Evolutionary conservation across 106 monocot species (phyloP).

Genomic region (Dioscorea zingiberensis): DNA sequence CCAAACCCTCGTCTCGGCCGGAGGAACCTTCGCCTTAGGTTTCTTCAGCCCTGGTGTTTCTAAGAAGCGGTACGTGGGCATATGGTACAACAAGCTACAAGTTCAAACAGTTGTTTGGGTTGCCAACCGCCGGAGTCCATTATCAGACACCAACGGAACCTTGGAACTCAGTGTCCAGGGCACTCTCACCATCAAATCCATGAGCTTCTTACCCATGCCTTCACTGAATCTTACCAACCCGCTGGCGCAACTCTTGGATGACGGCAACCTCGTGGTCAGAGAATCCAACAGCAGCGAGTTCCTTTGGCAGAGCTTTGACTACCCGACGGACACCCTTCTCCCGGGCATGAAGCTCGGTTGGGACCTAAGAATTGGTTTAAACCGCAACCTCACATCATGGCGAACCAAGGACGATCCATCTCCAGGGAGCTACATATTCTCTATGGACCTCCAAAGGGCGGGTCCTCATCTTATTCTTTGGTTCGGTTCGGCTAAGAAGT

Average conservation of each 20-base stretch:
- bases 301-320: no score
- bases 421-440: constrained; percentile 31
- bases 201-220: background rate
- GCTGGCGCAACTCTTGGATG: constrained; percentile 7
- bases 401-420: constrained; percentile 29
- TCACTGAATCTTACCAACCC: constrained; percentile 4
- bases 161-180: constrained; percentile 3
- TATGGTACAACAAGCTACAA: constrained; percentile 29
- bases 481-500: constrained; percentile 2
- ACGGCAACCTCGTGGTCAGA: constrained; percentile 48
- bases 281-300: constrained; percentile 29
- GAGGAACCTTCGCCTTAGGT: constrained; percentile 14
- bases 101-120: constrained; percentile 31
- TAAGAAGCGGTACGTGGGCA: constrained; percentile 16
- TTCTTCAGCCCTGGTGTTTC: constrained; percentile 26
- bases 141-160: constrained; percentile 4
- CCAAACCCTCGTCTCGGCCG: constrained; percentile 15
- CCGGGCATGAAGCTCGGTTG: constrained; percentile 34
- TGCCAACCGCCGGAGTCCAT: constrained; percentile 29
- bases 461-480: constrained; percentile 28
- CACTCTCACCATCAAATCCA: background rate
- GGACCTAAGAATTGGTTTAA: constrained; percentile 3
- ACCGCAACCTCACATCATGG: constrained; percentile 39
- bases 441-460: constrained; percentile 18
- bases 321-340: constrained; percentile 26